Evolutionary conservation across 176 grass and related monocot genomes (phyloP).

Genomic region (Olyra latifolia): DNA sequence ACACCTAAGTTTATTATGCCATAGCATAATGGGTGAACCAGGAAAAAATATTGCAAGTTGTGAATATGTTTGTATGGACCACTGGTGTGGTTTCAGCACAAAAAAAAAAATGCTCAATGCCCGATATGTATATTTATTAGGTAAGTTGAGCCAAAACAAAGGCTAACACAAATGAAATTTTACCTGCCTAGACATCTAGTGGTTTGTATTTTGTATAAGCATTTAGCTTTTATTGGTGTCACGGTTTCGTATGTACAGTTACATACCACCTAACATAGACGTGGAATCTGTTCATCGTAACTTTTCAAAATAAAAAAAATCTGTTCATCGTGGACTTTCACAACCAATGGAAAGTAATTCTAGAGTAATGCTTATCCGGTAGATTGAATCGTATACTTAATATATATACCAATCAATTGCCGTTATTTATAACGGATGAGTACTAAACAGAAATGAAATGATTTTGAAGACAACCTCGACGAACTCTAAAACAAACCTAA

Average conservation of each 20-base stretch:
- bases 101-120: background rate
- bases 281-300: background rate
- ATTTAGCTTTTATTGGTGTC: background rate
- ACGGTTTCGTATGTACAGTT: background rate
- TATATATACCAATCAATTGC: fast-evolving
- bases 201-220: background rate
- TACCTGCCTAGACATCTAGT: background rate
- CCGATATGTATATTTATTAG: background rate
- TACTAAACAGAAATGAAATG: background rate
- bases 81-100: background rate
- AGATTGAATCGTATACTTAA: background rate
- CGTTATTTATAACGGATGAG: background rate
- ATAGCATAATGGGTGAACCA: background rate
- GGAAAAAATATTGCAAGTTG: background rate
- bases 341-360: background rate
- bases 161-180: background rate
- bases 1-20: background rate
- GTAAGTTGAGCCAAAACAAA: background rate
- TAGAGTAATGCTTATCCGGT: background rate
- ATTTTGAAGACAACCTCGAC: background rate
- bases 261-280: background rate
- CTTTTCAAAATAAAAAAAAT: no score
- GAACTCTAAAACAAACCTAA: constrained; percentile 22
- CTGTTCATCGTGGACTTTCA: background rate
- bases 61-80: background rate